Percentiles rank a stretch among this genome's conserved stretches.
phyloP scores from a whole-genome alignment of 2,329 filamentous ascomycete species.

The Nothopassalora personata region DNA sequence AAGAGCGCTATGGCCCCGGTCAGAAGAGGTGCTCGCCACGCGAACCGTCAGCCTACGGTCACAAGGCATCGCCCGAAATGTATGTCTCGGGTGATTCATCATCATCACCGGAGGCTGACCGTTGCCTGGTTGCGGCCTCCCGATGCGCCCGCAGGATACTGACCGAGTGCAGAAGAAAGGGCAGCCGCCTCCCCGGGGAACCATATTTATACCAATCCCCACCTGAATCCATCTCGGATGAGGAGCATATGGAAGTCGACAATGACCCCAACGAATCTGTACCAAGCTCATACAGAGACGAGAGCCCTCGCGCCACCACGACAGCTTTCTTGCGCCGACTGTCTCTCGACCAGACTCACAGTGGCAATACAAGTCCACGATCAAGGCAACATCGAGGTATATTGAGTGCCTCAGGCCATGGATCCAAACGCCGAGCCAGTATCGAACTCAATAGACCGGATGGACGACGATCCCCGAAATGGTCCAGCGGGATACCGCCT shows the following conservation, averaged over 20 bases:
- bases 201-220: background rate
- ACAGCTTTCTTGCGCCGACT: constrained; percentile 8
- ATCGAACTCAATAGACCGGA: background rate
- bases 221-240: background rate
- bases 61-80: background rate
- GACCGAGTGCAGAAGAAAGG: background rate
- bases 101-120: background rate
- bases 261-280: background rate
- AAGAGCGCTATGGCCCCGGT: background rate
- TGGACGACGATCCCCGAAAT: background rate
- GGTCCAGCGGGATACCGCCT: background rate
- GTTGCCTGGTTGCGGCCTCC: background rate
- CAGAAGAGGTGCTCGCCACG: background rate
- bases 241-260: background rate
- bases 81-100: background rate
- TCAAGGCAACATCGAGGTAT: constrained; percentile 2
- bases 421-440: background rate
- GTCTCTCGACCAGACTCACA: constrained; percentile 8
- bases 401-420: background rate
- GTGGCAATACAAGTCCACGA: background rate
- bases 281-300: background rate
- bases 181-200: background rate
- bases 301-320: background rate
- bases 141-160: background rate
- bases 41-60: background rate